Percentiles rank a stretch among this genome's conserved stretches.
Conservation (phyloP, 1,139 yeast species). For the Hyphopichia fennica region DNA sequence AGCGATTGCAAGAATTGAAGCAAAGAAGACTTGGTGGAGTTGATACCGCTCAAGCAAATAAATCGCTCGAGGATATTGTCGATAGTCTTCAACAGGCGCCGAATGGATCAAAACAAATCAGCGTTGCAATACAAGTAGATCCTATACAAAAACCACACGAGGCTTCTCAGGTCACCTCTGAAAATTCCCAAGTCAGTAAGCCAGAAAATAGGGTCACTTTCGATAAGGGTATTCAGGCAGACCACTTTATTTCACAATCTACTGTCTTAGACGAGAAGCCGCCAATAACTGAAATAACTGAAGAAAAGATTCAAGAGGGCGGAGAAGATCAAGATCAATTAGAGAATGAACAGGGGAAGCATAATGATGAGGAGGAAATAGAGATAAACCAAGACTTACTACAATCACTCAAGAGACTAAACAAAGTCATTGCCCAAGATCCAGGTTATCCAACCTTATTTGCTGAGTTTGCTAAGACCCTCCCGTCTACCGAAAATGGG, state of each 20-base stretch:
- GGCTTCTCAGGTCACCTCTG: neutral
- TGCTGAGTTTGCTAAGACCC: slow-evolving; percentile 11
- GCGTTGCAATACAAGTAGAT: slow-evolving; percentile 30
- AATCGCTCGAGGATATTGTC: slow-evolving; percentile 20
- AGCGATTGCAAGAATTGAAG: slow-evolving; percentile 41
- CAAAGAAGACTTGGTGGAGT: slow-evolving; percentile 24
- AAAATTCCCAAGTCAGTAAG: neutral
- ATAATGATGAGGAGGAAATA: neutral
- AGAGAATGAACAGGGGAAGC: neutral
- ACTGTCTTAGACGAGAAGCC: slow-evolving; percentile 3
- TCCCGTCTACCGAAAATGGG: slow-evolving; percentile 41
- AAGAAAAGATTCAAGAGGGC: neutral
- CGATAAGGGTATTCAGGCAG: slow-evolving; percentile 34
- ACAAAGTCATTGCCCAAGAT: slow-evolving; percentile 13
- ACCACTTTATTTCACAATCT: slow-evolving; percentile 3
- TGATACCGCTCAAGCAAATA: slow-evolving; percentile 10
- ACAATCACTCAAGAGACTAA: slow-evolving; percentile 18
- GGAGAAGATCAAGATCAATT: neutral
- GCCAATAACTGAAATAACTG: neutral
- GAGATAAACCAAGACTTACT: slow-evolving; percentile 8
- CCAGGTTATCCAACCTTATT: slow-evolving; percentile 8
- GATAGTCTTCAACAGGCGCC: slow-evolving; percentile 10
- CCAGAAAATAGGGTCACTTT: slow-evolving; percentile 20
- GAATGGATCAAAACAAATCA: slow-evolving; percentile 12
- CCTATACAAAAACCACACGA: neutral